Base-by-base conservation (phyloP, 2,329 filamentous ascomycete genomes). In the Aspergillus fumigatiaffinis region DNA sequence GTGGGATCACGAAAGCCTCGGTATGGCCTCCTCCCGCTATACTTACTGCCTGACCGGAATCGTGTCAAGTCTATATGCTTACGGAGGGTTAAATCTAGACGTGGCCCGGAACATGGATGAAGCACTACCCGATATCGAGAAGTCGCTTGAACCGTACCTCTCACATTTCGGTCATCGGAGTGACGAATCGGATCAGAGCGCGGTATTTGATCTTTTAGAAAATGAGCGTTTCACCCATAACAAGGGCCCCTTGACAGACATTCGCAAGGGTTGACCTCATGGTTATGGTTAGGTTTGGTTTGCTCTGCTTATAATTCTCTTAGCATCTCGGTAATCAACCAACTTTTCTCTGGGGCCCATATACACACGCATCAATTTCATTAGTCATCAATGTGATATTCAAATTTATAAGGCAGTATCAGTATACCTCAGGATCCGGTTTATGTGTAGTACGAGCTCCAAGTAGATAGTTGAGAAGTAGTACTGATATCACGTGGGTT, bases 1-100 rank as follows among this genome's bases (percentile, higher is more conserved):
- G 51, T 99, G 90, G 87, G 91, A 96, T 71, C 92, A 91, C 75
- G 86, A 89, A 68, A 83, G 84, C 56, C 72, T 92, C 58, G 87
- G 89, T 89, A 82, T 61, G 75, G 62, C 63, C 47, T 35, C n/a
- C 38, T 32, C 10, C 48, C 47, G 52, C 14, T 50, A 5, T 23
- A 28, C 7, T 49, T 51, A 48, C 17, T 38, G 32, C 21, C 25
- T 44, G 26, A 7, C 23, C 38, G 58, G 20, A 50, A 7, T 35
- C 4, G 3, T 50, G 17, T 51, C 21, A 1, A 41, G 32, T 6
- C 32, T 17, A 17, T 35, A 35, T 50, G 60, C 63, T 58, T 63
- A 52, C 23, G 42, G 51, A 14, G 29, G n/a, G 46, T 29, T n/a
- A n/a, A 49, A 56, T 50, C 53, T 58, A 79, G 77, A 77, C 62